Conservation (phyloP, 2,329 filamentous ascomycete genomes). For the Hypoxylon sp. region DNA sequence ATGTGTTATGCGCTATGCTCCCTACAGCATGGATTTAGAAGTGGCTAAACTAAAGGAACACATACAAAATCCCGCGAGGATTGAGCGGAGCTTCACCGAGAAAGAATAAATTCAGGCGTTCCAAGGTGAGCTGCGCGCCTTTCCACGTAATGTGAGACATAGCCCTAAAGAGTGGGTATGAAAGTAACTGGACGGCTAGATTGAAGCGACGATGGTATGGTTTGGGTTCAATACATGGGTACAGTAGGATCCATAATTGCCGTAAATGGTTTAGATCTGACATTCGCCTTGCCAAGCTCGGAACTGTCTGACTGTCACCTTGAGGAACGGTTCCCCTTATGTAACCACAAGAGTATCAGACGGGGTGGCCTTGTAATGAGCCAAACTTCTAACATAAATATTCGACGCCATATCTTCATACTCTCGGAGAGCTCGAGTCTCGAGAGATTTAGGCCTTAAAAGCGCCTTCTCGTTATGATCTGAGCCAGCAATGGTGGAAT, state of each 20-base stretch:
- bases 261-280: background rate
- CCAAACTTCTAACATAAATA: background rate
- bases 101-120: too few relatives aligned
- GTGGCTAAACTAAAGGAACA: background rate
- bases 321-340: too few relatives aligned
- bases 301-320: too few relatives aligned
- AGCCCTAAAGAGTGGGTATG: too few relatives aligned
- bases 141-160: background rate
- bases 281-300: background rate
- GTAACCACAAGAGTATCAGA: background rate
- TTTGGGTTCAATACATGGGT: background rate
- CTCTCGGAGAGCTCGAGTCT: background rate
- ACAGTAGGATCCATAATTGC: background rate
- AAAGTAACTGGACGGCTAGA: too few relatives aligned
- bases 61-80: background rate
- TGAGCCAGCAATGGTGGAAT: slow-evolving; percentile 22
- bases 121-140: background rate
- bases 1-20: background rate
- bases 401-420: background rate
- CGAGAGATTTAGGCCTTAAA: background rate
- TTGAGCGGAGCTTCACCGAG: background rate
- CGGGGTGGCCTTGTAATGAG: background rate
- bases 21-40: background rate
- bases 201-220: too few relatives aligned
- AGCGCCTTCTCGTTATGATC: background rate